A percentile compares a stretch with the other conserved stretches of the same genome.
Evolutionary conservation across 2,329 filamentous ascomycete species (phyloP).

Genomic region (Calonectria pauciramosa): DNA sequence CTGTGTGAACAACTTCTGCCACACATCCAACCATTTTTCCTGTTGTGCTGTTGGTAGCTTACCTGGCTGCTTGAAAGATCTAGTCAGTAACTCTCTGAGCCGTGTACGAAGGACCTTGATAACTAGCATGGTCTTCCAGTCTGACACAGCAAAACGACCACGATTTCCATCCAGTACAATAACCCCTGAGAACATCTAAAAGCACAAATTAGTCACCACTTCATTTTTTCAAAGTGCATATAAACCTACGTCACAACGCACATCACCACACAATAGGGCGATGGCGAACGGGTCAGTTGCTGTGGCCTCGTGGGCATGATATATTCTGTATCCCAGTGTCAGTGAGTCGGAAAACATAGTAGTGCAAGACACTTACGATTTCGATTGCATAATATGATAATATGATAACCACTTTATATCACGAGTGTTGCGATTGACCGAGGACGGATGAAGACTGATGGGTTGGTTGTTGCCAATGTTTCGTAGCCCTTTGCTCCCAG

Average conservation of each 20-base stretch:
- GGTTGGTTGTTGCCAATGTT: slow-evolving; percentile 95
- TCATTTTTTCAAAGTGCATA: not conserved
- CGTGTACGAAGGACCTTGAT: slow-evolving; percentile 83
- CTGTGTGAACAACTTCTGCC: slow-evolving; percentile 77
- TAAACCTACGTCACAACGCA: slow-evolving; percentile 80
- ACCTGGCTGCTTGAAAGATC: slow-evolving; percentile 77
- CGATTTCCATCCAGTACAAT: slow-evolving; percentile 90
- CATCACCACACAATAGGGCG: slow-evolving; percentile 87
- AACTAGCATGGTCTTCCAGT: slow-evolving; percentile 94
- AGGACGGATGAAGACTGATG: slow-evolving; percentile 88
- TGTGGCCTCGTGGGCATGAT: slow-evolving; percentile 92
- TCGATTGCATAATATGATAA: slow-evolving; percentile 97
- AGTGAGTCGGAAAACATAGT: slow-evolving; percentile 13
- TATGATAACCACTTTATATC: slow-evolving; percentile 89
- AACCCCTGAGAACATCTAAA: slow-evolving; percentile 86
- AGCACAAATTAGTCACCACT: not conserved
- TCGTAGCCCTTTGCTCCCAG: slow-evolving; percentile 80
- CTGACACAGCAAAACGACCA: slow-evolving; percentile 83
- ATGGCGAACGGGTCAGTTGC: slow-evolving; percentile 86
- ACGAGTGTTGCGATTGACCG: slow-evolving; percentile 82
- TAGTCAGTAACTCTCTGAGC: slow-evolving; percentile 81
- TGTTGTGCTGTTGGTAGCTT: slow-evolving; percentile 75
- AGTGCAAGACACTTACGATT: slow-evolving; percentile 66
- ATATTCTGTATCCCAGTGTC: slow-evolving; percentile 67
- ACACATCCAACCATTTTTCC: slow-evolving; percentile 80